phyloP scores from a whole-genome alignment of 2,329 filamentous ascomycete species.

The Leptographium flavum region DNA sequence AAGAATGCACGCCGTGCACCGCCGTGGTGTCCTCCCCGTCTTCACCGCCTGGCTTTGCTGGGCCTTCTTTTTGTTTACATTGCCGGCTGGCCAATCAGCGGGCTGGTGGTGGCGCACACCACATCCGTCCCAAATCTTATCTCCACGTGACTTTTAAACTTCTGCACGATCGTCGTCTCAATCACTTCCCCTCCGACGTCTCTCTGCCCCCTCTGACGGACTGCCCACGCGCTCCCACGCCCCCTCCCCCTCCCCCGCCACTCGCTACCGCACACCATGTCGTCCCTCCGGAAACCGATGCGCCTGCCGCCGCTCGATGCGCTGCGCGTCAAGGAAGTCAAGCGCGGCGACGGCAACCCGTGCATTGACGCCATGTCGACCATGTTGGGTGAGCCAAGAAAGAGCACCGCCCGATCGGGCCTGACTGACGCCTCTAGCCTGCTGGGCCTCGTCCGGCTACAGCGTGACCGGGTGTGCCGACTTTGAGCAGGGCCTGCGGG shows the following conservation, averaged over 20 bases:
- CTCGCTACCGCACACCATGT: constrained; percentile 22
- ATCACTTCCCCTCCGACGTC: neutral
- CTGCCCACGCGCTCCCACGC: neutral
- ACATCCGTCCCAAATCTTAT: no score
- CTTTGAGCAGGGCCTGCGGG: constrained; percentile 45
- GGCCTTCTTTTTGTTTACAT: neutral
- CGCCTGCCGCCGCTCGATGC: constrained; percentile 41
- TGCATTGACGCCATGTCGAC: constrained; percentile 43
- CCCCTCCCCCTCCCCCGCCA: neutral
- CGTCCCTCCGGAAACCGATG: constrained; percentile 33
- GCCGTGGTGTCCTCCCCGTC: no score
- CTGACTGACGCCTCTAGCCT: constrained; percentile 36
- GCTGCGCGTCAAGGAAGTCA: constrained; percentile 40
- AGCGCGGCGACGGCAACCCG: constrained; percentile 33
- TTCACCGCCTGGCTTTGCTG: no score
- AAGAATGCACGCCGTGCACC: no score
- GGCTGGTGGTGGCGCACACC: neutral
- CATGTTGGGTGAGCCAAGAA: constrained; percentile 29
- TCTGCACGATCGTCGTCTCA: neutral
- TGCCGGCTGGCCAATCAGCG: neutral
- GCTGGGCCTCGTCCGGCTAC: constrained; percentile 71
- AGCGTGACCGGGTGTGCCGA: constrained; percentile 43
- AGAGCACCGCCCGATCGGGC: no score
- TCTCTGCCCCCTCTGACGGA: neutral
- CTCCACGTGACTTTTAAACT: neutral